These are phyloP conservation scores for Ascochyta rabiei DNA, from an alignment of 2,329 filamentous ascomycete genomes.

Conservation along the genomic window DNA sequence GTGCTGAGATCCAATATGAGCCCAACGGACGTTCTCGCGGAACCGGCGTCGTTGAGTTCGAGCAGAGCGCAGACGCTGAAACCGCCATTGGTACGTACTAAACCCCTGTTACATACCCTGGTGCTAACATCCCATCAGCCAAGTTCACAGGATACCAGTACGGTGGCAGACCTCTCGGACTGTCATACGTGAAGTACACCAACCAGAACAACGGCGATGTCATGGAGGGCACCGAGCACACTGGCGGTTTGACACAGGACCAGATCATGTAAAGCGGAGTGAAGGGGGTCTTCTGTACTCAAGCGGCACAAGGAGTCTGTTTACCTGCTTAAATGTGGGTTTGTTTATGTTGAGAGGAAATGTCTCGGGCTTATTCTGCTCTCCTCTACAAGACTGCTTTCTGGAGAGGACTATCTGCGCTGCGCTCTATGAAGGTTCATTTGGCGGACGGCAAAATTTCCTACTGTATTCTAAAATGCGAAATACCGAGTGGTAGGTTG, in stretches of 20 bases:
- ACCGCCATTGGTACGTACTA: conserved; percentile 74
- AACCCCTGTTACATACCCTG: too few relatives aligned
- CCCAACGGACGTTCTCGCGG: conserved; percentile 93
- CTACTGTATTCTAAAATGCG: conserved; percentile 45
- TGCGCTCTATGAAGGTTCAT: conserved; percentile 19
- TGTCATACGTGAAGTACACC: conserved; percentile 93
- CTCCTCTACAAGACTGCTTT: conserved; percentile 27
- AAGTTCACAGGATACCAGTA: conserved; percentile 99
- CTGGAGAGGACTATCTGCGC: conserved; percentile 20
- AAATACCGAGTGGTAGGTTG: conserved; percentile 19
- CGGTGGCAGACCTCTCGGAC: conserved; percentile 87
- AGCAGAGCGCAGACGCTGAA: conserved; percentile 80
- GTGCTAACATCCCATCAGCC: conserved; percentile 55
- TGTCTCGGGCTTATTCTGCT: conserved; percentile 22
- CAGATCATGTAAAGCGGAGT: conserved; percentile 81
- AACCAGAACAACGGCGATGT: conserved; percentile 67
- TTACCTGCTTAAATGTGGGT: conserved; percentile 5
- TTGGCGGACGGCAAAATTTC: conserved; percentile 37
- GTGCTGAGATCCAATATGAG: conserved; percentile 99
- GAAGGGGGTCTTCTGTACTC: conserved; percentile 3
- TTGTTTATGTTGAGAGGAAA: conserved; percentile 21
- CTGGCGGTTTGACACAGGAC: conserved; percentile 83
- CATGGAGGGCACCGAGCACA: conserved; percentile 81
- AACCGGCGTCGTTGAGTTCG: conserved; percentile 95
- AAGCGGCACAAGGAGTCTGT: conserved; percentile 1